Conservation (phyloP, 2,329 filamentous ascomycete genomes). For the Cordyceps fumosorosea region DNA sequence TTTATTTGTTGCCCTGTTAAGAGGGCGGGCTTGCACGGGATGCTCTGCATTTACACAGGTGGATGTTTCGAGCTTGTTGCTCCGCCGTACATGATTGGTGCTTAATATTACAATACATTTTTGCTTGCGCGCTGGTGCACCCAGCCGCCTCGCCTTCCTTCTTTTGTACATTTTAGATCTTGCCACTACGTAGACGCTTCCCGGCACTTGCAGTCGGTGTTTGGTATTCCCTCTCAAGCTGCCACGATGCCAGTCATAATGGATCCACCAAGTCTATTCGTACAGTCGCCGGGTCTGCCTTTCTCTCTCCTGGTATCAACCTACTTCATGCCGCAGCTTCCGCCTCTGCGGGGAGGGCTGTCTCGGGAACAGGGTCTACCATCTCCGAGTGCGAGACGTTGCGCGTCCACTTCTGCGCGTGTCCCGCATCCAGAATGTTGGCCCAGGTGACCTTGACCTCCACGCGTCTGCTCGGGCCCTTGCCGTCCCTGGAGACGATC, state of each 20-base stretch:
- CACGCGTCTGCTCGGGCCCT: conserved; percentile 24
- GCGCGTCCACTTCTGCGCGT: conserved; percentile 41
- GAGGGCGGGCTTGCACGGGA: background rate
- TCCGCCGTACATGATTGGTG: background rate
- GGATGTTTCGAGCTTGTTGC: background rate
- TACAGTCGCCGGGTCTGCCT: background rate
- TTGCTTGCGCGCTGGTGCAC: conserved; percentile 4
- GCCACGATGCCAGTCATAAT: background rate
- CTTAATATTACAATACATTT: conserved; percentile 9
- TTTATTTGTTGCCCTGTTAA: background rate
- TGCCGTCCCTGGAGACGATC: conserved; percentile 24
- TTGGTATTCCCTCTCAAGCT: background rate
- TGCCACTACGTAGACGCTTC: conserved; percentile 1
- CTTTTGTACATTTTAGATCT: conserved; percentile 1
- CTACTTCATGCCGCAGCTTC: background rate
- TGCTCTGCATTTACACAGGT: background rate
- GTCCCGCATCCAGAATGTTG: conserved; percentile 40
- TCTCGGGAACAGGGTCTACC: conserved; percentile 19
- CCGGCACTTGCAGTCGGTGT: background rate
- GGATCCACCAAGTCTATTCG: background rate
- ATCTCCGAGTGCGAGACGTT: conserved; percentile 46
- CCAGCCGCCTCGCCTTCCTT: conserved; percentile 1
- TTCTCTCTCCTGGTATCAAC: background rate
- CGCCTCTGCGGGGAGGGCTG: conserved; percentile 6
- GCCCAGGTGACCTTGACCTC: conserved; percentile 46